Conservation (phyloP, 805 yeast genomes). For the Maudiozyma serrabonitensis region DNA sequence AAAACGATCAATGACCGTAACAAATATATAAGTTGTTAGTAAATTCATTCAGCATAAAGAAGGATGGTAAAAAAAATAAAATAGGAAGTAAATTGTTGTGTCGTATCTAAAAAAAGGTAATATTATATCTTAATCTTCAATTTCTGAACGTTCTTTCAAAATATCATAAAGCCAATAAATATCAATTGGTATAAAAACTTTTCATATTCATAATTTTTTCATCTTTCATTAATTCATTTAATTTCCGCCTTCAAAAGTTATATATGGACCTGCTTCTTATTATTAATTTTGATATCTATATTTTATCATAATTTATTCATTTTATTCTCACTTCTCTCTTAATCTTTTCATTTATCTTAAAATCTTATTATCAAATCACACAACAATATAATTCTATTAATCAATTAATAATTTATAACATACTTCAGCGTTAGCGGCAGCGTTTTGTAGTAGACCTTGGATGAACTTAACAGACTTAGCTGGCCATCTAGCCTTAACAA, state of each 20-base stretch:
- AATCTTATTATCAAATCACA: background rate
- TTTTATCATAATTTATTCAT: too few species aligned
- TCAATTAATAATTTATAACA: slow-evolving; percentile 16
- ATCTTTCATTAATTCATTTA: background rate
- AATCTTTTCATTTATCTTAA: too few species aligned
- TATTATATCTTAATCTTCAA: too few species aligned
- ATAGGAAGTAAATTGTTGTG: background rate
- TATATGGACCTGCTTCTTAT: background rate
- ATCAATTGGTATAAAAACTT: too few species aligned
- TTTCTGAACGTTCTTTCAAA: too few species aligned
- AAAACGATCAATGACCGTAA: background rate
- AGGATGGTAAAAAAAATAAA: background rate
- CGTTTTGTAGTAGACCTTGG: slow-evolving; percentile 90
- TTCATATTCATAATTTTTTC: background rate
- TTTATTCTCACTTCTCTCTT: too few species aligned
- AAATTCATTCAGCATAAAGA: background rate
- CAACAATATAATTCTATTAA: background rate
- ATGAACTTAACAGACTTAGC: slow-evolving; percentile 94
- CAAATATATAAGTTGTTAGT: background rate
- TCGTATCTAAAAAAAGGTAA: too few species aligned
- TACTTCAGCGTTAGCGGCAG: slow-evolving; percentile 96
- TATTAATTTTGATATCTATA: too few species aligned
- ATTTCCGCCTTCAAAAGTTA: too few species aligned
- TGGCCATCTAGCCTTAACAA: slow-evolving; percentile 99
- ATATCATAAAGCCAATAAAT: too few species aligned